Evolutionary conservation across 768 basidiomycete species (phyloP), one percentile per base, ranked within the genome.

Genomic region (Lactarius sp.): DNA sequence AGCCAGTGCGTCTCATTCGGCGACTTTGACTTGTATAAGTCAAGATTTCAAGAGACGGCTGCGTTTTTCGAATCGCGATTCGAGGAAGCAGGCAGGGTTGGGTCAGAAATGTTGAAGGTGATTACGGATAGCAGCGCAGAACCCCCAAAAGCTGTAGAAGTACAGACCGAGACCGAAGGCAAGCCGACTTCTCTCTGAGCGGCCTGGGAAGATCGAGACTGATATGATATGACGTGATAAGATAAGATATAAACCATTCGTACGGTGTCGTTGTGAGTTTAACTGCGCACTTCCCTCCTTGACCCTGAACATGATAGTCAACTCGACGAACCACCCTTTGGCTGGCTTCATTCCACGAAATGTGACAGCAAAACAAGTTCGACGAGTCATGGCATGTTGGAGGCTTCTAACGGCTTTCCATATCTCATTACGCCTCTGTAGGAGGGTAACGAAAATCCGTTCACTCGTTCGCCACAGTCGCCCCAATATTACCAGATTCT

Each of bases 1-100:
- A 94, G 91, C 69, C 92, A 98, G 75, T 94, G 92, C 72, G 91
- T 98, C 49, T 86, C 83, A 44, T 96, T 96, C 76, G 93, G 93
- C 13, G 87, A 81, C 75, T 97, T 98, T 74, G 92, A 96, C 66
- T 76, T 93, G 59, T 99, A 98, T 78, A 78, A 81, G 70, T 74
- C 80, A 70, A 75, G 95, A 64, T 98, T 98, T 72, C 81, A 83
- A 70, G 81, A 86, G 74, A 95, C 94, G 5, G 80, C 87, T 57
- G 70, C 66, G 37, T 97, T 97, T 75, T 98, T 98, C 72, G 83
- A 92, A 72, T 82, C 85, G 0, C 76, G 94, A 65, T 98, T 98
- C 69, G 89, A 86, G 67, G 94, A 94, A 72, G 93, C 88, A 10
- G 86, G 83, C 22, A 85, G 81, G 73, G 74, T 96, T 53, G 93